Conservation (phyloP, 495 filamentous ascomycete genomes). For the Penicillium parvum region DNA sequence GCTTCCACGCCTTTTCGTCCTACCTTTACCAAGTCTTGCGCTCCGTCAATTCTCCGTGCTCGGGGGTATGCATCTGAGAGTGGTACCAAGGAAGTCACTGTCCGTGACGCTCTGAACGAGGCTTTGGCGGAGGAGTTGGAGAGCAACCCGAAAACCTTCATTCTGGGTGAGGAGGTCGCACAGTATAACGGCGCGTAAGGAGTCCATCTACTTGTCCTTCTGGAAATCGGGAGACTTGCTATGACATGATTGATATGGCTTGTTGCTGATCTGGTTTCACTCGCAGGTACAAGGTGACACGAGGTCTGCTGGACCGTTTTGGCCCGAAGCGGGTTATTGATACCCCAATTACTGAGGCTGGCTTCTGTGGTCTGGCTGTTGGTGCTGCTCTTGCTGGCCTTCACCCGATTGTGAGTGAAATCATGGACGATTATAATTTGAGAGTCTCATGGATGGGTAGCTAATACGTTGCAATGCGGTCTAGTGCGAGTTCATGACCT, state of each 20-base stretch:
- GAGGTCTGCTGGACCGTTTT: conserved; percentile 93
- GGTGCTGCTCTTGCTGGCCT: conserved; percentile 92
- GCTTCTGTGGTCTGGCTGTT: conserved; percentile 87
- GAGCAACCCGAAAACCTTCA: conserved; percentile 86
- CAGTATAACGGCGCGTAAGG: conserved; percentile 96
- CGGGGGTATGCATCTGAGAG: conserved; percentile 50
- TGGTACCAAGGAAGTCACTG: conserved; percentile 86
- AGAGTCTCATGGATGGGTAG: not conserved
- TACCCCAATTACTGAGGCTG: conserved; percentile 95
- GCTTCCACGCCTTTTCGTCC: conserved; percentile 48
- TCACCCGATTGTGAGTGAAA: conserved; percentile 76
- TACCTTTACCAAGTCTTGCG: conserved; percentile 47
- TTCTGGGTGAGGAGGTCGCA: conserved; percentile 95
- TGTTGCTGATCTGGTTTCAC: conserved; percentile 13
- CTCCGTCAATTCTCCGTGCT: conserved; percentile 41
- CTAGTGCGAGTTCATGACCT: conserved; percentile 99
- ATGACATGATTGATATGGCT: not conserved
- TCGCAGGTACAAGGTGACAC: conserved; percentile 91
- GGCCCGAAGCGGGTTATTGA: conserved; percentile 97
- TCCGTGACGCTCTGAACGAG: conserved; percentile 95
- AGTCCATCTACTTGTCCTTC: not conserved
- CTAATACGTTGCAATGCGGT: not conserved
- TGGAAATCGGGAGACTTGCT: not conserved
- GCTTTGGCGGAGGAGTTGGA: conserved; percentile 97
- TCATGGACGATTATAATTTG: not conserved